These are phyloP conservation scores for Globisporangium rhizosaccharum DNA, from an alignment of 352 stramenopile genomes.

Conservation along the genomic window DNA sequence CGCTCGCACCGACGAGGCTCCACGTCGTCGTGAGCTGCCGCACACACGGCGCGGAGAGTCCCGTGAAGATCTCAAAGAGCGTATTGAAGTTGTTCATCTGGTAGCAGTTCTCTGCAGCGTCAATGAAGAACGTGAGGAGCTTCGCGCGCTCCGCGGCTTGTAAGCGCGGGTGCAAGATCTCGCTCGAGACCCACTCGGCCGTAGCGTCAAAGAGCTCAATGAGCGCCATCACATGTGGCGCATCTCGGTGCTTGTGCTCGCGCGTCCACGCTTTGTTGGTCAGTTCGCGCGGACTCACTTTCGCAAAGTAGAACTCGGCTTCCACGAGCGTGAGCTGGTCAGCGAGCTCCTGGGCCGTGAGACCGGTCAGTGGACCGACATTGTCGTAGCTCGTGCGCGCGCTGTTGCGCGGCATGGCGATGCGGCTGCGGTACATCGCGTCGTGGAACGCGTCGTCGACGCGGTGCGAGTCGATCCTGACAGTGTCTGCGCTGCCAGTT, in stretches of 20 bases:
- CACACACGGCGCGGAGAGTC: conserved; percentile 74
- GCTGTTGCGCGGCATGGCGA: conserved; percentile 51
- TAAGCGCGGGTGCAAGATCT: conserved; percentile 82
- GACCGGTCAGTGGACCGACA: conserved; percentile 55
- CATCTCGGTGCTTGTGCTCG: conserved; percentile 74
- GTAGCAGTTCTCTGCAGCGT: conserved; percentile 74
- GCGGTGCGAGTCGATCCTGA: conserved; percentile 1
- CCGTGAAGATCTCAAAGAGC: conserved; percentile 79
- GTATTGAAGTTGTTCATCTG: conserved; percentile 89
- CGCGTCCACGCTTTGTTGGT: conserved; percentile 87
- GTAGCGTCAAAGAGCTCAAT: conserved; percentile 86
- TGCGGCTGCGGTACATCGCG: conserved; percentile 54
- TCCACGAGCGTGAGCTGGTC: conserved; percentile 83
- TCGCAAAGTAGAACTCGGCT: conserved; percentile 65
- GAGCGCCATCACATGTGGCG: conserved; percentile 74
- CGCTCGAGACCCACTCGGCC: conserved; percentile 83
- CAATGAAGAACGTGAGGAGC: conserved; percentile 82
- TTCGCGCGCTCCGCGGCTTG: conserved; percentile 76
- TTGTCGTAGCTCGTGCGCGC: conserved; percentile 77
- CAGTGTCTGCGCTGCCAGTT: conserved; percentile 33
- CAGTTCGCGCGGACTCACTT: conserved; percentile 66
- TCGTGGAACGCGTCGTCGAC: conserved; percentile 67
- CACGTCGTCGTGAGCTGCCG: conserved; percentile 81
- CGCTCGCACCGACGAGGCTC: conserved; percentile 54
- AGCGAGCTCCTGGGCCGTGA: conserved; percentile 61